Evolutionary conservation across 164 flowering plant genomes (phyloP).

Genomic region (Vitis vinifera): DNA sequence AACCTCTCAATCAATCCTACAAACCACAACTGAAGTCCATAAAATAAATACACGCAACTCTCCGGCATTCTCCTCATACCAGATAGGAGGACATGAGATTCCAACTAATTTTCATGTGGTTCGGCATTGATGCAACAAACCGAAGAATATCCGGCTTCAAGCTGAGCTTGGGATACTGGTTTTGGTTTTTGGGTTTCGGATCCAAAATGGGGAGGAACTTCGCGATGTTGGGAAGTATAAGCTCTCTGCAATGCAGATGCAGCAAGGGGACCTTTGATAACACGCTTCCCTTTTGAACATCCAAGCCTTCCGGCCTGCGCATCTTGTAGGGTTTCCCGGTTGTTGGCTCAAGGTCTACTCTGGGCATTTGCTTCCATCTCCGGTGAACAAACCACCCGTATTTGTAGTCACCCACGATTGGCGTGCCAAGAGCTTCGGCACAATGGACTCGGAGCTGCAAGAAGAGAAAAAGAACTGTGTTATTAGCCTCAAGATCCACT

Average conservation of each 20-base stretch:
- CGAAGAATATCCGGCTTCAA: slow-evolving; percentile 61
- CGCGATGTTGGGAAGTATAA: slow-evolving; percentile 77
- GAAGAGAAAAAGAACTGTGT: not conserved
- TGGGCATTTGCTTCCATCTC: slow-evolving; percentile 83
- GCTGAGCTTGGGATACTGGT: slow-evolving; percentile 7
- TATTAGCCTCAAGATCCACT: too few species aligned
- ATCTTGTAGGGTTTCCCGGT: slow-evolving; percentile 74
- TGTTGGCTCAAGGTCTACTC: slow-evolving; percentile 64
- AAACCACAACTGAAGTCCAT: too few species aligned
- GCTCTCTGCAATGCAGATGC: slow-evolving; percentile 86
- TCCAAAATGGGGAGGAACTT: slow-evolving; percentile 43
- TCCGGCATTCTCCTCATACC: slow-evolving; percentile 27
- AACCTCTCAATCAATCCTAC: too few species aligned
- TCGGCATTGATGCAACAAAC: slow-evolving; percentile 86
- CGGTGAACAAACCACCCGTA: slow-evolving; percentile 85
- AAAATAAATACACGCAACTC: too few species aligned
- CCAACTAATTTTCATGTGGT: slow-evolving; percentile 97
- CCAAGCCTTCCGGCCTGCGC: slow-evolving; percentile 73
- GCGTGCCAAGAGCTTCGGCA: slow-evolving; percentile 90
- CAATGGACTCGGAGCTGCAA: slow-evolving; percentile 90
- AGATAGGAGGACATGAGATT: slow-evolving; percentile 92
- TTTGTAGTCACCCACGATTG: slow-evolving; percentile 89
- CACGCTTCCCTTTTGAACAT: slow-evolving; percentile 92
- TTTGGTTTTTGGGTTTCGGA: slow-evolving; percentile 12
- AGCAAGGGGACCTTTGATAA: slow-evolving; percentile 82